Percentiles rank a stretch among this genome's conserved stretches.
These are phyloP conservation scores for Asterochloris erici DNA, from an alignment of 139 green algal species.

Conservation along the genomic window DNA sequence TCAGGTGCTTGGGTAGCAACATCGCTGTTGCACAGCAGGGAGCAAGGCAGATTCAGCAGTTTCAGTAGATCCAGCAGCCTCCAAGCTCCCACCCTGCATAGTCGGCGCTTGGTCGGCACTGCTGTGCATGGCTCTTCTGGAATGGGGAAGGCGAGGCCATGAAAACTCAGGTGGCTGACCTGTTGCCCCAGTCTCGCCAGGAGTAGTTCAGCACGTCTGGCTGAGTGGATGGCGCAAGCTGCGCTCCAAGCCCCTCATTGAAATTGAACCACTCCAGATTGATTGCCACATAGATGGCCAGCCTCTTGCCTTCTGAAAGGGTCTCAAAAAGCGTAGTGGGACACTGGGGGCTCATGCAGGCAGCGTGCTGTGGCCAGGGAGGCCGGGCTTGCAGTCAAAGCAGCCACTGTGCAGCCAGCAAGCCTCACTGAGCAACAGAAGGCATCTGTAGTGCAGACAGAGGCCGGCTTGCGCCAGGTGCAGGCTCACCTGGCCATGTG, in stretches of 20 bases:
- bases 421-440: no score
- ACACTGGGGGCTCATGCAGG: no score
- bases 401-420: no score
- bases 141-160: not conserved
- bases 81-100: slow-evolving; percentile 8
- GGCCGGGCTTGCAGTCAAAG: no score
- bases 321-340: no score
- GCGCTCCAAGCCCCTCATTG: not conserved
- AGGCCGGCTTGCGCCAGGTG: no score
- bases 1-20: slow-evolving; percentile 10
- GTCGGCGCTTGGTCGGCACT: not conserved
- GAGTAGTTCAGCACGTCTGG: slow-evolving; percentile 2
- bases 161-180: not conserved
- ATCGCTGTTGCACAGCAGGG: slow-evolving; percentile 8
- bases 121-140: not conserved
- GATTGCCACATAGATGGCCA: slow-evolving; percentile 11
- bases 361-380: no score
- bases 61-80: slow-evolving; percentile 10
- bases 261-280: slow-evolving; percentile 8
- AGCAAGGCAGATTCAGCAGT: not conserved
- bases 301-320: not conserved
- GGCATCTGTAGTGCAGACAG: no score
- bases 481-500: no score
- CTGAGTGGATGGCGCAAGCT: not conserved
- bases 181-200: slow-evolving; percentile 18